These are phyloP conservation scores for Aspergillus ostianus DNA, from an alignment of 495 filamentous ascomycete species.

Conservation along the genomic window DNA sequence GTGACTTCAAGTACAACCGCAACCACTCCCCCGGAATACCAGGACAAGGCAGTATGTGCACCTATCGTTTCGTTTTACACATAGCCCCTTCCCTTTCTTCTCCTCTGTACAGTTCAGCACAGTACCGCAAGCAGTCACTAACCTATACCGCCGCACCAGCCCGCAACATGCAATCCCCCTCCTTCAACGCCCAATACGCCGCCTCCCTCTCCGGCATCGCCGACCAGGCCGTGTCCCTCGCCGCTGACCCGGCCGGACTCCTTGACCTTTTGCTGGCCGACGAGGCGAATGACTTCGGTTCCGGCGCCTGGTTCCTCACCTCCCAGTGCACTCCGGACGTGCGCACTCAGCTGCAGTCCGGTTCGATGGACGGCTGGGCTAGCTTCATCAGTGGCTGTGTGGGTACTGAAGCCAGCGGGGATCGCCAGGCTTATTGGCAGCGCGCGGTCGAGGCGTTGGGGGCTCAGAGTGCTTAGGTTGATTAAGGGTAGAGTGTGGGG, in stretches of 20 bases:
- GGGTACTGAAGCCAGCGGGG: constrained; percentile 47
- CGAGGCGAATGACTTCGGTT: constrained; percentile 64
- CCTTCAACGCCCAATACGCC: constrained; percentile 64
- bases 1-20: constrained; percentile 64
- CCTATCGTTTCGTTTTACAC: not conserved
- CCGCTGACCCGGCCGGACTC: constrained; percentile 43
- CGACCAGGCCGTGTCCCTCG: constrained; percentile 33
- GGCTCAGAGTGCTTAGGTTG: constrained; percentile 9
- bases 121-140: not conserved
- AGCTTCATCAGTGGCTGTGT: constrained; percentile 66
- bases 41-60: constrained; percentile 67
- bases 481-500: not conserved
- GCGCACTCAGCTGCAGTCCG: constrained; percentile 44
- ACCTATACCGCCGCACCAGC: constrained; percentile 29
- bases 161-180: constrained; percentile 70
- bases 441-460: constrained; percentile 40
- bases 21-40: constrained; percentile 59
- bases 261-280: constrained; percentile 58
- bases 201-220: constrained; percentile 50
- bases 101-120: too few species aligned
- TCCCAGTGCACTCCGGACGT: constrained; percentile 57
- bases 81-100: not conserved
- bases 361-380: constrained; percentile 54
- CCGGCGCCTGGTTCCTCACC: constrained; percentile 71
- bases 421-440: constrained; percentile 57